Evolutionary conservation across 352 stramenopile species (phyloP).

Genomic region (Achlya hypogyna): DNA sequence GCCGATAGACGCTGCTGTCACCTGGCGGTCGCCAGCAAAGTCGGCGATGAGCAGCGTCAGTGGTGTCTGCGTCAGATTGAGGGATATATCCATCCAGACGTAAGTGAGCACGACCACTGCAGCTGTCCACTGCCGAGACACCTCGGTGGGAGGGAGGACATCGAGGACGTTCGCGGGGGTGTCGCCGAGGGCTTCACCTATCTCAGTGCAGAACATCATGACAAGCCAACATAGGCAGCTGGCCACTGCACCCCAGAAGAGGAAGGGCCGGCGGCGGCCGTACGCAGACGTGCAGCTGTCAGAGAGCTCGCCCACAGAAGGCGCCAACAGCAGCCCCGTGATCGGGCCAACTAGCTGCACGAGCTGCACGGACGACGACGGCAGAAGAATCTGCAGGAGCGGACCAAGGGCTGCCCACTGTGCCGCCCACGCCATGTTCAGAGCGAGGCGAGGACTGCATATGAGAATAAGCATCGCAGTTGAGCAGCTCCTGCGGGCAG

Average conservation of each 20-base stretch:
- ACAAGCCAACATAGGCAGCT: constrained; percentile 54
- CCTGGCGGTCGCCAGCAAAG: constrained; percentile 64
- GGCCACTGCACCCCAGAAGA: constrained; percentile 50
- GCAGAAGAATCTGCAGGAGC: constrained; percentile 41
- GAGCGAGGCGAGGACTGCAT: constrained; percentile 40
- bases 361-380: constrained; percentile 42
- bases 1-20: constrained; percentile 49
- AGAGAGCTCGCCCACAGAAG: constrained; percentile 55
- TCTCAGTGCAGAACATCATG: constrained; percentile 55
- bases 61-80: constrained; percentile 68
- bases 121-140: constrained; percentile 37
- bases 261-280: constrained; percentile 50
- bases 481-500: constrained; percentile 22
- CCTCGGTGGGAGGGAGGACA: not conserved
- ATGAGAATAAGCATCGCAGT: constrained; percentile 31
- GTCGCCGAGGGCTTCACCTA: constrained; percentile 54
- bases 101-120: constrained; percentile 63
- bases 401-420: constrained; percentile 47
- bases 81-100: constrained; percentile 75
- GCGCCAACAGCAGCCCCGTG: constrained; percentile 33
- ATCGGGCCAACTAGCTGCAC: constrained; percentile 44
- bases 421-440: constrained; percentile 46
- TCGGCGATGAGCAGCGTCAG: constrained; percentile 64
- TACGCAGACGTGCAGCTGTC: constrained; percentile 43
- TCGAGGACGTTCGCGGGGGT: constrained; percentile 16